Conservation (phyloP, 2,329 filamentous ascomycete species). For the Nannizziopsis barbatae region DNA sequence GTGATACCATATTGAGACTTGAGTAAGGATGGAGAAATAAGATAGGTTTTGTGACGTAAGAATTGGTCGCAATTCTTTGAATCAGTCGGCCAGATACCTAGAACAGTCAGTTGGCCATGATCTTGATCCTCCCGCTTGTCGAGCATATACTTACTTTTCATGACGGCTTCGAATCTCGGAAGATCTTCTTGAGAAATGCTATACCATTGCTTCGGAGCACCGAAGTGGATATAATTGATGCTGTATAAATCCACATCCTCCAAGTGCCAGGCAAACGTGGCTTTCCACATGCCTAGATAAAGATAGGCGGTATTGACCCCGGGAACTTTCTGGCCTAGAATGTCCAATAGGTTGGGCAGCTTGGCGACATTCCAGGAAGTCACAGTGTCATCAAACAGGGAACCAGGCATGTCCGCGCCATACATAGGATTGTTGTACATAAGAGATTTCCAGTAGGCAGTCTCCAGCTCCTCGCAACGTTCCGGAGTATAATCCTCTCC, state of each 20-base stretch:
- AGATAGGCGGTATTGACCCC: conserved; percentile 97
- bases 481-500: conserved; percentile 79
- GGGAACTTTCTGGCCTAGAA: conserved; percentile 87
- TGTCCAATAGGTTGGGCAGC: conserved; percentile 82
- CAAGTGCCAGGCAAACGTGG: conserved; percentile 96
- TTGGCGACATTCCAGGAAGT: conserved; percentile 91
- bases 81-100: conserved; percentile 75
- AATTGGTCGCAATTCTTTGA: conserved; percentile 95
- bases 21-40: conserved; percentile 83
- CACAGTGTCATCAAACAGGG: conserved; percentile 77
- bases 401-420: conserved; percentile 91
- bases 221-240: conserved; percentile 99
- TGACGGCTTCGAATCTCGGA: conserved; percentile 80
- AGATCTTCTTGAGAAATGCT: conserved; percentile 95
- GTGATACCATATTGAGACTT: conserved; percentile 85
- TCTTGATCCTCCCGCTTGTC: background rate
- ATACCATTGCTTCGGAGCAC: conserved; percentile 98
- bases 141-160: conserved; percentile 52
- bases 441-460: conserved; percentile 92
- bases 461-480: conserved; percentile 86
- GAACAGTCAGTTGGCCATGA: conserved; percentile 11
- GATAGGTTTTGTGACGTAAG: conserved; percentile 89
- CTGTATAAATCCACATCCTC: conserved; percentile 98
- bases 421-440: conserved; percentile 93
- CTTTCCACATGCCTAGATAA: conserved; percentile 99